Conservation (phyloP, 2,329 filamentous ascomycete species). For the Kalaharituber pfeilii region DNA sequence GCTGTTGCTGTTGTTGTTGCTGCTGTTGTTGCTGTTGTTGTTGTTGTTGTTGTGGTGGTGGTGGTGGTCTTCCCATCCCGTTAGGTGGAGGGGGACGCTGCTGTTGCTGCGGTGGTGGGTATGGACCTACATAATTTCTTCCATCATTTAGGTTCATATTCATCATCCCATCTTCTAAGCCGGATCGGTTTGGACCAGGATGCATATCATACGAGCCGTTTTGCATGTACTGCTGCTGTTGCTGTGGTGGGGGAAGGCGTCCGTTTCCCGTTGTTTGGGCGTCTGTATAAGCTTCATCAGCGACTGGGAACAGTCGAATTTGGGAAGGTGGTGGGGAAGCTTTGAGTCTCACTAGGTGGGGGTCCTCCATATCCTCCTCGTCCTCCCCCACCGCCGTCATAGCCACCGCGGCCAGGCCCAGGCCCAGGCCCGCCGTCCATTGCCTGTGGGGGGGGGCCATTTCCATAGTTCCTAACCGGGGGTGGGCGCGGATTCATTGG, state of each 20-base stretch:
- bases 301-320: too few species aligned
- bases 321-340: too few species aligned
- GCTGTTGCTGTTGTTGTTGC: too few species aligned
- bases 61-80: not conserved
- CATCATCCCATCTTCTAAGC: slow-evolving; percentile 4
- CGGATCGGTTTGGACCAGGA: not conserved
- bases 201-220: not conserved
- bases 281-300: not conserved
- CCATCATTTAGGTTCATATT: slow-evolving; percentile 1
- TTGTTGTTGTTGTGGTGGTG: not conserved
- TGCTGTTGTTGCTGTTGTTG: too few species aligned
- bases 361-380: not conserved
- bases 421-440: not conserved
- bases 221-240: not conserved
- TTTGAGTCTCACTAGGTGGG: not conserved
- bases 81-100: too few species aligned
- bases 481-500: not conserved
- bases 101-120: not conserved
- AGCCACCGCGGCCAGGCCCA: not conserved
- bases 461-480: not conserved
- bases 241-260: not conserved
- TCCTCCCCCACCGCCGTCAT: not conserved
- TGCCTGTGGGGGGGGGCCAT: not conserved
- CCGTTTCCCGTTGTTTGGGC: not conserved
- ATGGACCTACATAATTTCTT: not conserved